Evolutionary conservation across 2,329 filamentous ascomycete genomes (phyloP).

Genomic region (Ustilaginoidea virens): DNA sequence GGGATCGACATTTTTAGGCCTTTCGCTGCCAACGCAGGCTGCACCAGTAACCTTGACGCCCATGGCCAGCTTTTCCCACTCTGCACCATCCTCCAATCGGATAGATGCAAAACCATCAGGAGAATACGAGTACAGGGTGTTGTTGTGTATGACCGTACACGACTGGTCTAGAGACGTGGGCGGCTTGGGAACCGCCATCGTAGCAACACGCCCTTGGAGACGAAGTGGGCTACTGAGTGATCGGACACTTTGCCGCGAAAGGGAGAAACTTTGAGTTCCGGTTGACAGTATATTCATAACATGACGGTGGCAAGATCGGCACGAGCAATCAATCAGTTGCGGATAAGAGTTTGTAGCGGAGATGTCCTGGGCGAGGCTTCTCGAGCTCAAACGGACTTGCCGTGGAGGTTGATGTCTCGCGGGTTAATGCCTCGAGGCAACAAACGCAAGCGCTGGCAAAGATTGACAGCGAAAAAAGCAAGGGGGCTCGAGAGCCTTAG

Average conservation of each 20-base stretch:
- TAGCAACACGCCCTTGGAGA: slow-evolving; percentile 10
- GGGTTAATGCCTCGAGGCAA: too few relatives aligned
- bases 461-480: too few relatives aligned
- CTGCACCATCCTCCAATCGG: slow-evolving; percentile 47
- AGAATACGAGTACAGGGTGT: slow-evolving; percentile 76
- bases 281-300: slow-evolving; percentile 2
- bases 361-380: too few relatives aligned
- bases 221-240: too few relatives aligned
- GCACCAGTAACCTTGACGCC: slow-evolving; percentile 60
- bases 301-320: slow-evolving; percentile 4
- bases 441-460: too few relatives aligned
- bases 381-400: too few relatives aligned
- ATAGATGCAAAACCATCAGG: slow-evolving; percentile 61
- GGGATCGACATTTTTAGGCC: slow-evolving; percentile 40
- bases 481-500: too few relatives aligned
- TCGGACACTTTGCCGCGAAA: too few relatives aligned
- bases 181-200: slow-evolving; percentile 61
- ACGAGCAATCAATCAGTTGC: too few relatives aligned
- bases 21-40: slow-evolving; percentile 58
- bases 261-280: not conserved
- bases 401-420: too few relatives aligned
- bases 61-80: slow-evolving; percentile 52
- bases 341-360: too few relatives aligned
- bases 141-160: slow-evolving; percentile 68
- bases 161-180: slow-evolving; percentile 54